phyloP scores from a whole-genome alignment of 23 red algal genomes.

The Gracilaria domingensis region DNA sequence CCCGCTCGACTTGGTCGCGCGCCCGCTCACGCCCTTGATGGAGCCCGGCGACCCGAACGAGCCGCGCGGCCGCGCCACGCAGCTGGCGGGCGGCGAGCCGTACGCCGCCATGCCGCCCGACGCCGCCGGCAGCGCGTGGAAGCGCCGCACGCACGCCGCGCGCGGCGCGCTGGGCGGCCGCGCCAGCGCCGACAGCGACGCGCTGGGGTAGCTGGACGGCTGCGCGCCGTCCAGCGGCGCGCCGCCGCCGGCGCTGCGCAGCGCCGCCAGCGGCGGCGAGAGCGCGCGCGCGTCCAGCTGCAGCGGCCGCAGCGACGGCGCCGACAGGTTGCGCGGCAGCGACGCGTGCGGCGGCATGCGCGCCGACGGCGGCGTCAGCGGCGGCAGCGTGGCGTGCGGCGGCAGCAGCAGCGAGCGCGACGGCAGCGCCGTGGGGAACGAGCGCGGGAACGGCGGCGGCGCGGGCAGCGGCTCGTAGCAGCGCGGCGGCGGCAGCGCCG shows the following conservation, averaged over 20 bases:
- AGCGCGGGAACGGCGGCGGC: neutral
- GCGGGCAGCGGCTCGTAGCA: neutral
- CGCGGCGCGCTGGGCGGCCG: no score
- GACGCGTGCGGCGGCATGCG: neutral
- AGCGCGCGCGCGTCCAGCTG: neutral
- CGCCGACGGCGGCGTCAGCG: neutral
- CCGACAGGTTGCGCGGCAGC: constrained; percentile 38
- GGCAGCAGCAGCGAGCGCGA: neutral
- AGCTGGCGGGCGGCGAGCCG: neutral
- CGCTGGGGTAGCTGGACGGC: constrained; percentile 2
- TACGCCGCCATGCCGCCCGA: neutral
- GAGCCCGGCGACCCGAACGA: constrained; percentile 2
- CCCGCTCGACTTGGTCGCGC: constrained; percentile 42
- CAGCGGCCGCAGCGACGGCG: constrained; percentile 29
- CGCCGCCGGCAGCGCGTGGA: constrained; percentile 7
- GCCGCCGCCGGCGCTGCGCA: no score
- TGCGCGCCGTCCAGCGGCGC: neutral
- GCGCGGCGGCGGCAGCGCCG: constrained; percentile 1
- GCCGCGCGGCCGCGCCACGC: neutral
- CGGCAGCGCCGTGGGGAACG: neutral
- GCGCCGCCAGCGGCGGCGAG: neutral
- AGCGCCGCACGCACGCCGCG: neutral
- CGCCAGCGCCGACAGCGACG: neutral
- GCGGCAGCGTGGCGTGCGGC: neutral
- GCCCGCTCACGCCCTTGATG: constrained; percentile 8